Evolutionary conservation across 208 protist genomes (phyloP), one percentile per base, ranked within the genome.

Genomic region (Acanthamoeba divionensis): DNA sequence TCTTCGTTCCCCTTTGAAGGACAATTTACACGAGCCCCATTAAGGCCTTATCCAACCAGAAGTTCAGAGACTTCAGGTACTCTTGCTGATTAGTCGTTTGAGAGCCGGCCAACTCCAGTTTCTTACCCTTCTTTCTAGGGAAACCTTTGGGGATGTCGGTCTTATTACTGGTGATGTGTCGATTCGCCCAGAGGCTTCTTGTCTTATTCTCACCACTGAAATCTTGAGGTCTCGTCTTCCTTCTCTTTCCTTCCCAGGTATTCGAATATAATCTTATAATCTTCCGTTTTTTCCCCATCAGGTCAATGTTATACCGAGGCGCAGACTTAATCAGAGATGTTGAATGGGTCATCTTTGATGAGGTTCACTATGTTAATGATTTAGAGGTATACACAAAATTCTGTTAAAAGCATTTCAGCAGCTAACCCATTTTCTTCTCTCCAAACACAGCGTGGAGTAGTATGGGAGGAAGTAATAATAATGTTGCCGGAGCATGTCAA

Each of bases 11-110:
- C 52, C n/a, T 60, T 60, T 26, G n/a, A 9, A 89, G 96, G 41
- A 96, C 96, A 0, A 95, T 99, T 38, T 99, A 99, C 90, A 99
- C 98, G 29, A 97, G 95, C 9, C 98, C 98, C 24, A 99, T 99
- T 79, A 99, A 99, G 90, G 97, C 97, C 12, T 89, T 99, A 18
- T 97, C 94, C 18, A 99, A 99, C 90, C 97, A 99, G 89, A 99
- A 99, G 73, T 98, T 95, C 90, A 29, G 94, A 38, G 96, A 98
- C 38, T 95, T 96, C 31, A 90, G n/a, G n/a, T n/a, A n/a, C n/a
- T n/a, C n/a, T n/a, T n/a, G n/a, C 36, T 24, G 65, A 55, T 18
- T 60, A 21, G n/a, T 73, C 44, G 18, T 13, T 13, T 73, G 31
- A 73, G 91, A 26, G 75, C 21, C 21, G 21, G n/a, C 21, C 65